Conservation (phyloP, 2,329 filamentous ascomycete species). For the Xylariaceae sp. region DNA sequence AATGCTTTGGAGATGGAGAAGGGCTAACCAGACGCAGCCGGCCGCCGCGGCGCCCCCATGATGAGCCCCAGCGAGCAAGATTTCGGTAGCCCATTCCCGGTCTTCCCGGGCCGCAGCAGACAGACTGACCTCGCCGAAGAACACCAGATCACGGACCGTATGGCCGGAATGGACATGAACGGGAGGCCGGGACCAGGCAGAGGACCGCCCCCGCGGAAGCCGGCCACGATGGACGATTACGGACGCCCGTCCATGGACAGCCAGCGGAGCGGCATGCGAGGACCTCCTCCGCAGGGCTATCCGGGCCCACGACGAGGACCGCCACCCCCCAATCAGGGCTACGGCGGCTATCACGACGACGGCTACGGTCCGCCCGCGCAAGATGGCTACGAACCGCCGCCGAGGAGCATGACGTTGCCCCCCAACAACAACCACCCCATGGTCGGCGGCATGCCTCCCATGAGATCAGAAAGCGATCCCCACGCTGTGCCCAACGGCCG, state of each 20-base stretch:
- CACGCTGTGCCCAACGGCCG: constrained; percentile 38
- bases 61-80: constrained; percentile 24
- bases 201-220: constrained; percentile 25
- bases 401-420: constrained; percentile 57
- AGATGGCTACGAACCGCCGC: constrained; percentile 42
- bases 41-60: constrained; percentile 15
- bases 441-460: constrained; percentile 25
- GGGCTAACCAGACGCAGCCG: constrained; percentile 15
- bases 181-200: constrained; percentile 23
- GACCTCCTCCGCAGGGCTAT: constrained; percentile 29
- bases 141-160: constrained; percentile 31
- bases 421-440: constrained; percentile 33
- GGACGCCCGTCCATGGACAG: constrained; percentile 28
- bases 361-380: constrained; percentile 26
- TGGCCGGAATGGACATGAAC: constrained; percentile 34
- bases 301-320: constrained; percentile 29
- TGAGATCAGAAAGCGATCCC: constrained; percentile 36
- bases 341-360: constrained; percentile 31
- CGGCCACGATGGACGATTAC: constrained; percentile 28
- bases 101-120: constrained; percentile 33
- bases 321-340: constrained; percentile 25
- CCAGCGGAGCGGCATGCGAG: constrained; percentile 23
- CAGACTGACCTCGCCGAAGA: constrained; percentile 34
- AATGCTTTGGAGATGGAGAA: too few species aligned
- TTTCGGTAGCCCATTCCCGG: constrained; percentile 34